Conservation (phyloP, 2,329 filamentous ascomycete species). For the Parafenestella ontariensis region DNA sequence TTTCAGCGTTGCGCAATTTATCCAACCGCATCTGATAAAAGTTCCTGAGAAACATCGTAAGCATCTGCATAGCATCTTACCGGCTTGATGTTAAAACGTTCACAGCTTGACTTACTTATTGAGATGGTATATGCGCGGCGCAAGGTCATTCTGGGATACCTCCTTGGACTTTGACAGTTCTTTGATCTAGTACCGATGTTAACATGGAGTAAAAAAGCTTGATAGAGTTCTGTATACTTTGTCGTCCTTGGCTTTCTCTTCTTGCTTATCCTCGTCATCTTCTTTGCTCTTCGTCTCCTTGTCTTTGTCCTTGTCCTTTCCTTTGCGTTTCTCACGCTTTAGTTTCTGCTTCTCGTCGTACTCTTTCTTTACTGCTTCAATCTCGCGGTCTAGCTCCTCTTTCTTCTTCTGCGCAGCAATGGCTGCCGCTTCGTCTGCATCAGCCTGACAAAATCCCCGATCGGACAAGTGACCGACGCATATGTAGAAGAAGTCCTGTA, state of each 20-base stretch:
- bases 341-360: constrained; percentile 63
- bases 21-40: constrained; percentile 88
- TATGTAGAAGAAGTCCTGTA: constrained; percentile 87
- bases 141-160: constrained; percentile 62
- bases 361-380: constrained; percentile 58
- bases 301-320: constrained; percentile 64
- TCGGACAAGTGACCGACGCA: constrained; percentile 86
- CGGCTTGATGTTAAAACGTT: neutral
- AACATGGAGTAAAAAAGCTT: neutral
- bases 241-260: constrained; percentile 68
- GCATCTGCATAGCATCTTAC: neutral
- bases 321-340: constrained; percentile 59
- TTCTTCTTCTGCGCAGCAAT: constrained; percentile 62
- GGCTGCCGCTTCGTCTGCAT: constrained; percentile 72
- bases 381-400: constrained; percentile 57
- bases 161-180: constrained; percentile 57
- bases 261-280: constrained; percentile 67
- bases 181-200: constrained; percentile 48
- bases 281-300: constrained; percentile 67
- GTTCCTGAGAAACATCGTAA: constrained; percentile 58
- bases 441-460: constrained; percentile 75
- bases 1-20: constrained; percentile 77
- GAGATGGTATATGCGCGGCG: constrained; percentile 81
- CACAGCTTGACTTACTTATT: constrained; percentile 67
- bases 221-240: constrained; percentile 53